A percentile compares a stretch with the other conserved stretches of the same genome.
Evolutionary conservation across 257 asterid species (phyloP).

Genomic region (Solanum ahanhuiri): DNA sequence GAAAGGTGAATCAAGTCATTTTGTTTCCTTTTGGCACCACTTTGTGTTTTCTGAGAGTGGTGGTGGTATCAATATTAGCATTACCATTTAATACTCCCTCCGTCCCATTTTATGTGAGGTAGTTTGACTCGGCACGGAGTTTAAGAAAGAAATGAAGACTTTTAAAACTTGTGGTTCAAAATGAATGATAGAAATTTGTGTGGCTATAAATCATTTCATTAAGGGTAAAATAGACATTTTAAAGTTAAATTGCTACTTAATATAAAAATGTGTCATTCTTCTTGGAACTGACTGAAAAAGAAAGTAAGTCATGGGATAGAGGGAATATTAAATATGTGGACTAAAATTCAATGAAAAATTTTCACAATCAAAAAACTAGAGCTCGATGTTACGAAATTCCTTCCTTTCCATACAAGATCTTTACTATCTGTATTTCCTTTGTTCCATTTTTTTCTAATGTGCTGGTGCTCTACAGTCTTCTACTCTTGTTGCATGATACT

Average conservation of each 20-base stretch:
- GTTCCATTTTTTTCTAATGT: not conserved
- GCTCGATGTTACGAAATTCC: not conserved
- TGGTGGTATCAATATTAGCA: not conserved
- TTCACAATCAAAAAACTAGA: not conserved
- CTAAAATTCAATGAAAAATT: not conserved
- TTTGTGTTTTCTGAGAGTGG: not conserved
- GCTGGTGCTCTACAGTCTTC: not conserved
- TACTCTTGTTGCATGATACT: not conserved
- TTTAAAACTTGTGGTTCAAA: not conserved
- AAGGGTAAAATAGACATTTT: not conserved
- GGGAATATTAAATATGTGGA: not conserved
- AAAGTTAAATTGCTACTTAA: not conserved
- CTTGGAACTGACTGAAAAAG: too few relatives aligned
- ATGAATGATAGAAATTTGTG: not conserved
- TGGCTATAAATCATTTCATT: not conserved
- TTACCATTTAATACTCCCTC: not conserved
- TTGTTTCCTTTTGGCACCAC: not conserved
- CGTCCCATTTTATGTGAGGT: not conserved
- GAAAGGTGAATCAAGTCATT: not conserved
- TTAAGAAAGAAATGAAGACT: not conserved
- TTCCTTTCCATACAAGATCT: not conserved
- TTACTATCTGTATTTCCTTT: not conserved
- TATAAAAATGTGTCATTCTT: too few relatives aligned
- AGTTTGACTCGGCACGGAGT: not conserved
- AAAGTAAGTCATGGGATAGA: too few relatives aligned